Base-by-base conservation (phyloP, 78 protist genomes). In the Dictyostelium capitatum region DNA sequence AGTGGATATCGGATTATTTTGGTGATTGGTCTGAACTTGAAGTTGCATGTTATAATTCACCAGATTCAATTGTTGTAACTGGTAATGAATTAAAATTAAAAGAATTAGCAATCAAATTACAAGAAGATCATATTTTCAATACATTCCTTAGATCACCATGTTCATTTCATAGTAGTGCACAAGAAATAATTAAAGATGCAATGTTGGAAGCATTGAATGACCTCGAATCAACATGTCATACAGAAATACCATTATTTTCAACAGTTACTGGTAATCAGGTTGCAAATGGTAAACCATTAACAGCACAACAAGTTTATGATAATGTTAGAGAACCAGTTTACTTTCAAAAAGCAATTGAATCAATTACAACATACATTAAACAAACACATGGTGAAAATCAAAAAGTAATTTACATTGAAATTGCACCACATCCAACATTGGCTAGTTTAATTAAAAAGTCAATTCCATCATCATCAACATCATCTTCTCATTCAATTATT, bases 381-480 rank as follows among this genome's bases (percentile, higher is more conserved):
- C 53, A 48, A 6, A 4, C 15, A 20, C 37, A 75, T 2, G n/a
- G 30, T 14, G 10, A 17, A 10, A 59, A 32, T 30, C 64, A 47
- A 65, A 81, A 28, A 23, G 41, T 32, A 2, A 72, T 53, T n/a
- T 83, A 20, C 23, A 23, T 90, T 10, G 95, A 91, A 54, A 51
- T 91, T 37, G 54, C 90, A 6, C 95, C 95, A 80, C 95, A 91
- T 41, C 89, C 90, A 32, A 83, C 90, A 14, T 65, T 91, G 8
- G 20, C 1, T 14, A 8, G 25, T 15, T n/a, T 59, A 5, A 85
- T 75, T 48, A 46, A 20, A 25, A 72, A 75, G 47, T 32, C 30
- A 32, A 25, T 72, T n/a, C 57, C 62, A 12, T 23, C 15, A 20
- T 14, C 4, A 9, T 15, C 32, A 3, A 19, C 7, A 3, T 7